Evolutionary conservation across 352 stramenopile genomes (phyloP).

Genomic region (Pythium biforme): DNA sequence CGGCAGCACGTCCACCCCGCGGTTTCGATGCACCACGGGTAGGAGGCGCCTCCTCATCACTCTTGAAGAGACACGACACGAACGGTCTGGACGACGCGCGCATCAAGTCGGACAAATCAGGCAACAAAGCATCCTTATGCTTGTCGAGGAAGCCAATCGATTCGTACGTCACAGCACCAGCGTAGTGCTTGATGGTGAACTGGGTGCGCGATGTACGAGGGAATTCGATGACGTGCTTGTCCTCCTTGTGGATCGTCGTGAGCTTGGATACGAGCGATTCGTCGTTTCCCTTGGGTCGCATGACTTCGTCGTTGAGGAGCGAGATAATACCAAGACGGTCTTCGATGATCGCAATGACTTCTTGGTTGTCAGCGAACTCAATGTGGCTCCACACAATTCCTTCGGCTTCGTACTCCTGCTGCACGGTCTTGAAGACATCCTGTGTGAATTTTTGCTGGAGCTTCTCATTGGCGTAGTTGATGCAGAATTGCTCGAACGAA

Average conservation of each 20-base stretch:
- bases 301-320: conserved; percentile 88
- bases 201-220: conserved; percentile 71
- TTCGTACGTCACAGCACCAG: conserved; percentile 91
- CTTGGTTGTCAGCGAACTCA: conserved; percentile 88
- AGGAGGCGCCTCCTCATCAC: neutral
- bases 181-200: conserved; percentile 95
- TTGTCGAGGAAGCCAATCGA: conserved; percentile 93
- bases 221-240: conserved; percentile 78
- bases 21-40: conserved; percentile 11
- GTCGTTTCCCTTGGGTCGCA: conserved; percentile 86
- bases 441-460: conserved; percentile 92
- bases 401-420: conserved; percentile 87
- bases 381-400: conserved; percentile 94
- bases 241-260: conserved; percentile 72
- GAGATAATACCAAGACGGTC: conserved; percentile 86
- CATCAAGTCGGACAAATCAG: conserved; percentile 90
- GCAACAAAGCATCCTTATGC: conserved; percentile 93
- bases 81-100: conserved; percentile 65
- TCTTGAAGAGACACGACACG: conserved; percentile 52
- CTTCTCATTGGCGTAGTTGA: conserved; percentile 93
- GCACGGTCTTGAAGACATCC: conserved; percentile 88
- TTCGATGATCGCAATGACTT: conserved; percentile 88
- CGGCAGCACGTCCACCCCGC: conserved; percentile 34
- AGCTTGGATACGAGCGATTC: conserved; percentile 79
- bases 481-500: conserved; percentile 93